Base-by-base conservation (phyloP, 2,329 filamentous ascomycete species). In the Trichoderma koningiopsis region DNA sequence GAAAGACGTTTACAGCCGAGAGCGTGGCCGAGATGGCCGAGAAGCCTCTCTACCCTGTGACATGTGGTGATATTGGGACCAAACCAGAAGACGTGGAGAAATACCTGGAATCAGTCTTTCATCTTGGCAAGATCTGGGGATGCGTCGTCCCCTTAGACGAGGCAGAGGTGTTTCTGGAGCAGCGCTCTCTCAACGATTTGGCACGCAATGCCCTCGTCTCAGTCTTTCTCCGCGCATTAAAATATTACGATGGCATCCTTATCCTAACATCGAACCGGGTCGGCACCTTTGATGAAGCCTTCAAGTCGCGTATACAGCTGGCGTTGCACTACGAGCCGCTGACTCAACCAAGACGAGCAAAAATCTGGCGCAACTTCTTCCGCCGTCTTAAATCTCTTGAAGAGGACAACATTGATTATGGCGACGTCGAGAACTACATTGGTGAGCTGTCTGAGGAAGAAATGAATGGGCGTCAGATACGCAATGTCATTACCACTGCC, bases 191-290 rank as follows among this genome's bases (percentile, higher is more conserved):
- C 60, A 71, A 67, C 0, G 76, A 79, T 58, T 73, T 79, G 72
- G 74, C 75, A 68, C 72, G 75, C 0, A 80, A 81, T 24, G 77
- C 77, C 4, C 74, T 81, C 0, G 79, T 81, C 0, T 80, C 79
- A 0, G 82, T 84, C 3, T 84, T 85, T 71, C 75, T 85, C 3
- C 78, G 81, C 3, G 77, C 82, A 0, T 75, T 85, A 0, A 83
- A 85, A 72, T 84, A 83, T 73, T 84, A 83, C 71, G 76, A 76
- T 1, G 83, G 84, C n/a, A 77, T 85, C 4, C 73, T 85, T 5
- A 83, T 83, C 75, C 76, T 86, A 2, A 86, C 84, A 0, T 86
- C 84, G 11, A 86, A 86, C 74, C 79, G 83, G 3, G 80, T 84
- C 4, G 81, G 83, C 16, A 76, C 77, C 0, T 79, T 86, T 3